Evolutionary conservation across 1,139 yeast species (phyloP).

Genomic region (Yarrowia galli): DNA sequence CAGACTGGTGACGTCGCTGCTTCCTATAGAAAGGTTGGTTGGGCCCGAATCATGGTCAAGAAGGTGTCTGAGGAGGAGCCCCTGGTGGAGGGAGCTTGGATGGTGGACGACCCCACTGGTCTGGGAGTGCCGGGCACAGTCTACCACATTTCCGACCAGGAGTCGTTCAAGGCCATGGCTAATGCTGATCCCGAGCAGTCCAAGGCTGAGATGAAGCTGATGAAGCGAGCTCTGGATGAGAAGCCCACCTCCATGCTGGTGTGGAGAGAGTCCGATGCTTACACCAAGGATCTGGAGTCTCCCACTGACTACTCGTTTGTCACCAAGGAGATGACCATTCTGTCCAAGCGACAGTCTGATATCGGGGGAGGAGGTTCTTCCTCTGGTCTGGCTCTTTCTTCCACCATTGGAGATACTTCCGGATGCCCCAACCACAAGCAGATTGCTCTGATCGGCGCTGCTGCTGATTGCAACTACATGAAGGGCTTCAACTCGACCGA

Average conservation of each 20-base stretch:
- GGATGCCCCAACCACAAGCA: conserved; percentile 51
- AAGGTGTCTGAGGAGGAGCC: conserved; percentile 41
- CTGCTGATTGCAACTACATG: conserved; percentile 53
- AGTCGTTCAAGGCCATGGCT: conserved; percentile 42
- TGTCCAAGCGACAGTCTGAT: conserved; percentile 35
- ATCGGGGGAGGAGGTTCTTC: conserved; percentile 25
- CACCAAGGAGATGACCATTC: conserved; percentile 33
- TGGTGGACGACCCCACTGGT: conserved; percentile 48
- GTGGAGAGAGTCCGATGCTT: conserved; percentile 47
- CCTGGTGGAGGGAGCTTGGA: conserved; percentile 48
- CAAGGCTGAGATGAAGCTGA: conserved; percentile 11
- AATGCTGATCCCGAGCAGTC: conserved; percentile 42
- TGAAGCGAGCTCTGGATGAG: conserved; percentile 41
- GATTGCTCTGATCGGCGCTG: conserved; percentile 52
- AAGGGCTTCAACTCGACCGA: conserved; percentile 47
- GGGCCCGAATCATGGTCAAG: conserved; percentile 49
- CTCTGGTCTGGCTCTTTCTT: conserved; percentile 42
- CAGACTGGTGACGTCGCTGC: conserved; percentile 42
- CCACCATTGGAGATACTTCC: conserved; percentile 49
- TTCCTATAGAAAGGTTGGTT: conserved; percentile 47
- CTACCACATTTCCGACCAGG: conserved; percentile 46
- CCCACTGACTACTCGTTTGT: conserved; percentile 30
- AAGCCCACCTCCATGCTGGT: conserved; percentile 44
- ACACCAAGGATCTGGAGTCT: conserved; percentile 23
- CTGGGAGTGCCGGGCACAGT: conserved; percentile 49